A percentile compares a stretch with the other conserved stretches of the same genome.
Conservation (phyloP, 2,329 filamentous ascomycete genomes). For the Coniochaeta prunicola region DNA sequence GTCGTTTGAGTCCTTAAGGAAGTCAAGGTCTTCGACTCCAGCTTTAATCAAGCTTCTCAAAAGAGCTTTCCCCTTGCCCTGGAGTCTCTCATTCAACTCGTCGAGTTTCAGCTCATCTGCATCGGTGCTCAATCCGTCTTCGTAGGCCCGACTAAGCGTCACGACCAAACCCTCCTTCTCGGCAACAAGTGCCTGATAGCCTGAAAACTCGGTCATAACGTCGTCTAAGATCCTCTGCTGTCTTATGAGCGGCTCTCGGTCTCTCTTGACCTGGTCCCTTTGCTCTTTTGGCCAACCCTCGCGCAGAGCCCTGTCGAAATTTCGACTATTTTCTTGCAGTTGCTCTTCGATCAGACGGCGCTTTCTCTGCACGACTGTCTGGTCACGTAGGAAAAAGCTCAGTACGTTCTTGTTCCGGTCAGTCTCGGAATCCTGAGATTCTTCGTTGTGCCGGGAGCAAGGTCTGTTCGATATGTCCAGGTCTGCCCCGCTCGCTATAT, state of each 20-base stretch:
- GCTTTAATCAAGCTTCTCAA: slow-evolving; percentile 32
- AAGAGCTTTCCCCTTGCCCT: slow-evolving; percentile 34
- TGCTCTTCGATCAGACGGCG: slow-evolving; percentile 30
- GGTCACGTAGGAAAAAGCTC: slow-evolving; percentile 24
- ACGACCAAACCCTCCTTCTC: slow-evolving; percentile 38
- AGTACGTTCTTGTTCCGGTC: slow-evolving; percentile 24
- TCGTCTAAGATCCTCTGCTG: slow-evolving; percentile 37
- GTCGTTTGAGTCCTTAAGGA: slow-evolving; percentile 25
- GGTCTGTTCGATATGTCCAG: neutral
- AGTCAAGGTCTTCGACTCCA: slow-evolving; percentile 34
- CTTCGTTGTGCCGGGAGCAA: neutral
- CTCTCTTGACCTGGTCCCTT: slow-evolving; percentile 38
- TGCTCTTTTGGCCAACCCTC: slow-evolving; percentile 37
- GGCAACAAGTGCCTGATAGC: slow-evolving; percentile 31
- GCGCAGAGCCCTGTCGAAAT: slow-evolving; percentile 39
- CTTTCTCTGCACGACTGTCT: slow-evolving; percentile 25
- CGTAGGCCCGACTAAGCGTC: slow-evolving; percentile 42
- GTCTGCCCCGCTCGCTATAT: neutral
- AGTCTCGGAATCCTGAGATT: slow-evolving; percentile 18
- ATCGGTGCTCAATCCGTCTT: slow-evolving; percentile 41
- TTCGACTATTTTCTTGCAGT: slow-evolving; percentile 38
- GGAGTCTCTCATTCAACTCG: slow-evolving; percentile 36
- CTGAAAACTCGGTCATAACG: slow-evolving; percentile 32
- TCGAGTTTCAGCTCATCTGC: slow-evolving; percentile 44
- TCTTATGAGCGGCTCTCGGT: slow-evolving; percentile 38